A percentile compares a stretch with the other conserved stretches of the same genome.
Conservation (phyloP, 345 rosid genomes). For the Dimocarpus longan region DNA sequence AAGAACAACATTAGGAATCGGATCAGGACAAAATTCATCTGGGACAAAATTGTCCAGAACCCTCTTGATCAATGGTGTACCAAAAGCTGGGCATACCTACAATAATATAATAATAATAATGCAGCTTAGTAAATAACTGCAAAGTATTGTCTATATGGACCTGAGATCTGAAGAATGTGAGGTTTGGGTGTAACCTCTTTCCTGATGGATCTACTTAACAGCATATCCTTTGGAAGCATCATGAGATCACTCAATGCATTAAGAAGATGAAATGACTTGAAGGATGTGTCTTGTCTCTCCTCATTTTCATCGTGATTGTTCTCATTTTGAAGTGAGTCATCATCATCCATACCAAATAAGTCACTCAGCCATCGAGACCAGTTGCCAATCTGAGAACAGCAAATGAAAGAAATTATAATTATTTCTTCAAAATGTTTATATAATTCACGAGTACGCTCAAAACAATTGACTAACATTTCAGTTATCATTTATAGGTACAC, state of each 20-base stretch:
- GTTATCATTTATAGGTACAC: background rate
- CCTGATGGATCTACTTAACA: constrained; percentile 60
- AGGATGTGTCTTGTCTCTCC: constrained; percentile 48
- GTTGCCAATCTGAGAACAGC: constrained; percentile 77
- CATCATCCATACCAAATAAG: constrained; percentile 78
- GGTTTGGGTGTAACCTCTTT: constrained; percentile 61
- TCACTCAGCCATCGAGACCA: constrained; percentile 97
- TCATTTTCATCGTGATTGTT: constrained; percentile 39
- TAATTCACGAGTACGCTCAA: background rate
- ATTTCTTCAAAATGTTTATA: background rate
- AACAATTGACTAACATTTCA: background rate
- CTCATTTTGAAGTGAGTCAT: constrained; percentile 43
- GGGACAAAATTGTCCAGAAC: constrained; percentile 68
- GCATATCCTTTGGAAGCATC: constrained; percentile 99
- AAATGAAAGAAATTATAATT: background rate
- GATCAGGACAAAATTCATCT: constrained; percentile 94
- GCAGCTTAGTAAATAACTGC: constrained; percentile 13
- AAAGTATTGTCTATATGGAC: background rate
- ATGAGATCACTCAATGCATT: constrained; percentile 91
- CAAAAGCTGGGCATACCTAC: constrained; percentile 90
- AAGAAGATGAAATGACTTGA: constrained; percentile 79
- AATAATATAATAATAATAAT: constrained; percentile 16
- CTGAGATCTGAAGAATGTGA: background rate
- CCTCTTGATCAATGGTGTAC: constrained; percentile 73
- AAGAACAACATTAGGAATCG: constrained; percentile 73